These are phyloP conservation scores for Paramarasmius palmivorus DNA, from an alignment of 1,284 basidiomycete species.

Conservation along the genomic window DNA sequence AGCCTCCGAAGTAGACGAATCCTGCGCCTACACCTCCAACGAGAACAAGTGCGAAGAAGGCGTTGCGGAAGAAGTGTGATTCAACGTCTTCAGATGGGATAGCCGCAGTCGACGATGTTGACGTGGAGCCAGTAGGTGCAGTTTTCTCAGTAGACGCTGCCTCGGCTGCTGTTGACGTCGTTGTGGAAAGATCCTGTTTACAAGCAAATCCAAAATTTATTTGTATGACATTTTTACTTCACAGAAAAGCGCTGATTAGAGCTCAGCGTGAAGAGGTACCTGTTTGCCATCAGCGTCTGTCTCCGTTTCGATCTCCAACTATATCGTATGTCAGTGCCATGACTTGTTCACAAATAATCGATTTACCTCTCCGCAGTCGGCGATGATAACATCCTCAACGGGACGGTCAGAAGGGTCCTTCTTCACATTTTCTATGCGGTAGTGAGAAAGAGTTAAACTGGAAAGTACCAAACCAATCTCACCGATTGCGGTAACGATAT, in stretches of 20 bases:
- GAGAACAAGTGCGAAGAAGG: constrained; percentile 46
- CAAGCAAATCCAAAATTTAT: constrained; percentile 31
- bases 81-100: constrained; percentile 22
- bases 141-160: background rate
- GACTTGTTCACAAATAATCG: background rate
- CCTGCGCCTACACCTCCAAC: constrained; percentile 48
- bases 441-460: constrained; percentile 17
- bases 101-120: constrained; percentile 16
- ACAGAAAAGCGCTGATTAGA: constrained; percentile 62
- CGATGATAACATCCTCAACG: constrained; percentile 72
- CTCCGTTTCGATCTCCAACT: constrained; percentile 66
- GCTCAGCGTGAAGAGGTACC: constrained; percentile 92
- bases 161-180: background rate
- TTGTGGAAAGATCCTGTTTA: constrained; percentile 28
- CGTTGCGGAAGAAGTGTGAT: constrained; percentile 35
- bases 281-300: constrained; percentile 73
- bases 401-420: constrained; percentile 76
- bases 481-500: constrained; percentile 78
- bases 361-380: constrained; percentile 79
- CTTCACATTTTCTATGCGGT: constrained; percentile 62
- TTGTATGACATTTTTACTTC: constrained; percentile 52
- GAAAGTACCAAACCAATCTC: constrained; percentile 20
- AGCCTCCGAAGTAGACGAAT: constrained; percentile 61
- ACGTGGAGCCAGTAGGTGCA: constrained; percentile 11
- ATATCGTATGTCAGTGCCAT: constrained; percentile 13